Evolutionary conservation across 2,329 filamentous ascomycete genomes (phyloP).

Genomic region (Oidium heveae): DNA sequence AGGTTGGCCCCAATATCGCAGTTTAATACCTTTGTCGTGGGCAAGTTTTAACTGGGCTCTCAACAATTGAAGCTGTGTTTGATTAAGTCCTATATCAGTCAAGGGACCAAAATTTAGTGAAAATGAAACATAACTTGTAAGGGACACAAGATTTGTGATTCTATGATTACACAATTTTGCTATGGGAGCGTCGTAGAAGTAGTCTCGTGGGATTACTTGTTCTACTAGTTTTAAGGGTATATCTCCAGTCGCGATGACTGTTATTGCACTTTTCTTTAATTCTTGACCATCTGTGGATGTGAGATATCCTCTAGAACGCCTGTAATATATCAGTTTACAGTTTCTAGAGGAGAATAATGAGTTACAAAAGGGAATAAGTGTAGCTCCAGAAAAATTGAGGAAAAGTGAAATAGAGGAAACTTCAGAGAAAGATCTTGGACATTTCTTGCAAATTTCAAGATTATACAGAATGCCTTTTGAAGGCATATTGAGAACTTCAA

Average conservation of each 20-base stretch:
- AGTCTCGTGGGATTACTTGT: constrained; percentile 20
- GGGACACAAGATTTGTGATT: constrained; percentile 7
- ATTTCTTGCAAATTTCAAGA: no score
- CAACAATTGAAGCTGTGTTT: constrained; percentile 19
- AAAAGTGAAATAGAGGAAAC: no score
- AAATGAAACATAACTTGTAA: constrained; percentile 18
- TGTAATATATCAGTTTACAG: constrained; percentile 1
- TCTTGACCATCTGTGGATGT: constrained; percentile 6
- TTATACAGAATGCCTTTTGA: no score
- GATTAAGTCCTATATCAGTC: constrained; percentile 21
- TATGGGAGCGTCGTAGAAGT: constrained; percentile 30
- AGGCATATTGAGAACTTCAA: no score
- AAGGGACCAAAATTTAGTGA: constrained; percentile 23
- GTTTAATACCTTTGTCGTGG: constrained; percentile 23
- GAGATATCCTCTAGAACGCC: constrained; percentile 13
- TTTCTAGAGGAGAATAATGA: no score
- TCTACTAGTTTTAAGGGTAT: constrained; percentile 24
- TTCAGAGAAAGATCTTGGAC: no score
- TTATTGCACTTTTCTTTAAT: constrained; percentile 8
- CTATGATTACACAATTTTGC: constrained; percentile 6
- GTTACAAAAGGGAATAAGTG: no score
- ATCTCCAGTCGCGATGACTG: constrained; percentile 12
- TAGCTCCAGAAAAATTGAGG: no score
- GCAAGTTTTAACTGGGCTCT: constrained; percentile 20
- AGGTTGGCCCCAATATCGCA: constrained; percentile 34